A percentile compares a stretch with the other conserved stretches of the same genome.
phyloP scores from a whole-genome alignment of 1,284 basidiomycete genomes.

The Pisolithus thermaeus region DNA sequence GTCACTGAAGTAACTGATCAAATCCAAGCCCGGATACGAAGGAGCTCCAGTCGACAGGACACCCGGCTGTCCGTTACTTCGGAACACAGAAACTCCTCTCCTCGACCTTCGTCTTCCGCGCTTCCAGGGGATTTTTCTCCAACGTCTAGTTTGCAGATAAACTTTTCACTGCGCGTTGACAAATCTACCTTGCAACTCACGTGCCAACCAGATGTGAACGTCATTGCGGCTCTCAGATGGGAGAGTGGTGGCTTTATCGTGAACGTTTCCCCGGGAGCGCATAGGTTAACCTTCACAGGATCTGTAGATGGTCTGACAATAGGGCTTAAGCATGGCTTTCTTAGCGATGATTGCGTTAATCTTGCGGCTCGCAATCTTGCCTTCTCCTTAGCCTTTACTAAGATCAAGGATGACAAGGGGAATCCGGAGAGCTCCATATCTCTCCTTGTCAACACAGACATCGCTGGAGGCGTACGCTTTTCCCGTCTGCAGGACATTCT shows the following conservation, averaged over 20 bases:
- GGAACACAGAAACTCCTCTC: conserved; percentile 1
- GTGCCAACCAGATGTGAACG: conserved; percentile 85
- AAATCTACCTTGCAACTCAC: conserved; percentile 79
- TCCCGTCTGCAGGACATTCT: conserved; percentile 81
- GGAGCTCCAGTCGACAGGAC: conserved; percentile 14
- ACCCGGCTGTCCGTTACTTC: not conserved
- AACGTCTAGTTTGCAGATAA: conserved; percentile 60
- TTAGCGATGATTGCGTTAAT: conserved; percentile 73
- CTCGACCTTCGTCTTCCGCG: conserved; percentile 8
- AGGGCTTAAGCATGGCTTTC: conserved; percentile 75
- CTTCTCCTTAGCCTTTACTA: conserved; percentile 65
- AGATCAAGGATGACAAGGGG: conserved; percentile 35
- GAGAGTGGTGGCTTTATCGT: conserved; percentile 86
- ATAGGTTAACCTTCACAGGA: conserved; percentile 68
- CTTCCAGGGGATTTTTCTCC: conserved; percentile 15
- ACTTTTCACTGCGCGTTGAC: conserved; percentile 84
- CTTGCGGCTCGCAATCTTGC: conserved; percentile 70
- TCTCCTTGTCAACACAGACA: conserved; percentile 69
- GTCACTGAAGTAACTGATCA: conserved; percentile 64
- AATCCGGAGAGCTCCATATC: conserved; percentile 55
- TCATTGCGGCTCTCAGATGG: conserved; percentile 82
- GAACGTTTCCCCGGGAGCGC: conserved; percentile 66
- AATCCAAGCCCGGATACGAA: conserved; percentile 61
- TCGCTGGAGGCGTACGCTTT: conserved; percentile 68
- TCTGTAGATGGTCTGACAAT: conserved; percentile 74